phyloP scores from a whole-genome alignment of 2,329 filamentous ascomycete species.

The Fusarium sp. region DNA sequence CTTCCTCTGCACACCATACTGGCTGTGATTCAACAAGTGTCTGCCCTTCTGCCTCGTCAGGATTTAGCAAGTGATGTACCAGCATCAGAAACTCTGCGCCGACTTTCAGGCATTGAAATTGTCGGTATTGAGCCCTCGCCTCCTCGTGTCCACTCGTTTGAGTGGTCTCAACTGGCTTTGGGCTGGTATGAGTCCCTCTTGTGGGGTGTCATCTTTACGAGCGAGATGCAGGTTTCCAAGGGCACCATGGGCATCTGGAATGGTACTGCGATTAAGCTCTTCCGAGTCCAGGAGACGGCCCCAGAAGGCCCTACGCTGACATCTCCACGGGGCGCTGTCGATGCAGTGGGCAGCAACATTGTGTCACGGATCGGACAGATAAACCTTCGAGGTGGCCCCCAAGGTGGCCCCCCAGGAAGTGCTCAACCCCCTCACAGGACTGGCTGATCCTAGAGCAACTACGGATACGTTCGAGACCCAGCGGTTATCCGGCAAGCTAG shows the following conservation, averaged over 20 bases:
- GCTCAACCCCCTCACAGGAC: conserved; percentile 32
- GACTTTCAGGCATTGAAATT: conserved; percentile 71
- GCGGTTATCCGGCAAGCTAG: neutral
- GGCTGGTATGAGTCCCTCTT: conserved; percentile 97
- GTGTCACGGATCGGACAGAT: conserved; percentile 87
- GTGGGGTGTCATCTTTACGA: conserved; percentile 92
- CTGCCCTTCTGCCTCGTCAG: conserved; percentile 67
- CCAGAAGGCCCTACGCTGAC: conserved; percentile 83
- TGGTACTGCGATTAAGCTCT: conserved; percentile 87
- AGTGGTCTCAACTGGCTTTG: conserved; percentile 90
- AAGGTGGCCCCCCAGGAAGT: conserved; percentile 51
- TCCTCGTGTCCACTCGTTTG: conserved; percentile 86
- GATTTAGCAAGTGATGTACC: conserved; percentile 57
- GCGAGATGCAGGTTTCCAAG: conserved; percentile 87
- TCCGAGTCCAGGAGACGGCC: conserved; percentile 88
- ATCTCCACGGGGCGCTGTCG: conserved; percentile 89
- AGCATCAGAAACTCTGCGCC: conserved; percentile 61
- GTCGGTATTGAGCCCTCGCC: conserved; percentile 80
- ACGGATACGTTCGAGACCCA: neutral
- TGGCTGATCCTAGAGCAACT: conserved; percentile 10
- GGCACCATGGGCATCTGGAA: conserved; percentile 96
- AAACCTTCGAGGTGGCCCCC: conserved; percentile 65
- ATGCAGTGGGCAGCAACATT: conserved; percentile 91
- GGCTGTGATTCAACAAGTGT: conserved; percentile 77
- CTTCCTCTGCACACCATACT: conserved; percentile 89